Conservation (phyloP, 2,329 filamentous ascomycete species). For the Pestalotiopsis fici region DNA sequence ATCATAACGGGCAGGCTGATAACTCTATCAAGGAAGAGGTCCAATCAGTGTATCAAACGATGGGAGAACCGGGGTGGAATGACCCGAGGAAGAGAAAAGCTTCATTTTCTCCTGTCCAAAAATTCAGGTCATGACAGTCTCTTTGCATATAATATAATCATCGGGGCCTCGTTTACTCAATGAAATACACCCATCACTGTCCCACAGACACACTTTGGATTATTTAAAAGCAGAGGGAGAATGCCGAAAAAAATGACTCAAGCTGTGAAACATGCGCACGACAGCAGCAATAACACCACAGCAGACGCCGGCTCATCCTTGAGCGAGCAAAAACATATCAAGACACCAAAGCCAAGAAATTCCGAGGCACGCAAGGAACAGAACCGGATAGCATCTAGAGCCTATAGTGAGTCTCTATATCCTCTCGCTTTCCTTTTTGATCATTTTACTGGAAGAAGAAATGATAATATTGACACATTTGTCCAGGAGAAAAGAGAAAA, state of each 20-base stretch:
- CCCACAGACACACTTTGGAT: too few relatives aligned
- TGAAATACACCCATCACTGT: too few relatives aligned
- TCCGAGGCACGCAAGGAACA: constrained; percentile 8
- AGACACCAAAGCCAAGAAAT: constrained; percentile 3
- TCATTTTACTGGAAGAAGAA: too few relatives aligned
- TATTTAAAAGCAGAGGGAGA: background rate
- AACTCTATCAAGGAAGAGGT: background rate
- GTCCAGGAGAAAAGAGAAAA: constrained; percentile 9
- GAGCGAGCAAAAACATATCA: background rate
- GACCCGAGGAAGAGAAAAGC: too few relatives aligned
- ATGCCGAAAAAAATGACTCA: background rate
- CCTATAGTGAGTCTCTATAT: constrained; percentile 1
- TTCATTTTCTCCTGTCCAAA: too few relatives aligned
- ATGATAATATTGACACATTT: background rate
- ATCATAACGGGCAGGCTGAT: background rate
- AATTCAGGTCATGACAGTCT: too few relatives aligned
- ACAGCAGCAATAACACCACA: background rate
- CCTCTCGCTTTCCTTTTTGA: background rate
- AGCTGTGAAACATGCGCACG: background rate
- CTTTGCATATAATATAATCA: too few relatives aligned
- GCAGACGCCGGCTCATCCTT: background rate
- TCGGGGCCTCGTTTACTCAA: too few relatives aligned
- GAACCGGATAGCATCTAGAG: constrained; percentile 6
- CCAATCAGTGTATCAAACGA: background rate
- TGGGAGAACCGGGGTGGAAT: too few relatives aligned